Evolutionary conservation across 2,329 filamentous ascomycete species (phyloP).

Genomic region (Gnomoniopsis sp.): DNA sequence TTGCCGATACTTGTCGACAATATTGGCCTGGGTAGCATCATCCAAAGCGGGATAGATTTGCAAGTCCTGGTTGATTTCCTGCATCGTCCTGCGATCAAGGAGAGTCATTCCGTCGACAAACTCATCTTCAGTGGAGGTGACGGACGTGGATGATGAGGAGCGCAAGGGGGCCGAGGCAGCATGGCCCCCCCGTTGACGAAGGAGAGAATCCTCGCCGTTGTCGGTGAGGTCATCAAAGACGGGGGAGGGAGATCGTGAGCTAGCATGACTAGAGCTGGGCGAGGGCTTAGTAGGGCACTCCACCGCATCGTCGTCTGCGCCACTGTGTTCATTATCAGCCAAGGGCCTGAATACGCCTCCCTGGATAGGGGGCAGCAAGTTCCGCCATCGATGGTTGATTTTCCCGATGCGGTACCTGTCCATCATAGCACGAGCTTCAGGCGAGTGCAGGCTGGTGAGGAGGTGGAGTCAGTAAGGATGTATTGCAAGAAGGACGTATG

Average conservation of each 20-base stretch:
- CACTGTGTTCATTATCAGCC: conserved; percentile 31
- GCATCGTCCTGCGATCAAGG: conserved; percentile 68
- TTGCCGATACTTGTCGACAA: conserved; percentile 78
- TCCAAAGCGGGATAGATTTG: conserved; percentile 81
- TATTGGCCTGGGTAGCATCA: conserved; percentile 65
- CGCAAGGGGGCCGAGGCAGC: conserved; percentile 20
- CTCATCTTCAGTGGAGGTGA: conserved; percentile 48
- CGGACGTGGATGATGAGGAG: conserved; percentile 56
- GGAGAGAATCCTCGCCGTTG: conserved; percentile 23
- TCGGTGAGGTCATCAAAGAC: conserved; percentile 44
- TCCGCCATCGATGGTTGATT: conserved; percentile 77
- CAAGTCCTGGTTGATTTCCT: conserved; percentile 72
- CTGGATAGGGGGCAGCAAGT: conserved; percentile 89
- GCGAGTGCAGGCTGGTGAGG: conserved; percentile 69
- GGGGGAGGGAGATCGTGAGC: conserved; percentile 45
- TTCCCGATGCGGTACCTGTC: conserved; percentile 77
- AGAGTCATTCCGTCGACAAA: conserved; percentile 55
- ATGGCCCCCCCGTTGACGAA: conserved; percentile 30
- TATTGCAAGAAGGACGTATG: background rate
- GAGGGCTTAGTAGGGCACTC: conserved; percentile 16
- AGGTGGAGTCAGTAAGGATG: conserved; percentile 6
- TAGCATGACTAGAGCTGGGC: conserved; percentile 18
- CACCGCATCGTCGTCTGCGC: conserved; percentile 23
- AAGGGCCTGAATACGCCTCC: conserved; percentile 69
- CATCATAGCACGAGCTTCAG: conserved; percentile 74